These are phyloP conservation scores for Salvia hispanica DNA, from an alignment of 257 asterid genomes.

Conservation along the genomic window DNA sequence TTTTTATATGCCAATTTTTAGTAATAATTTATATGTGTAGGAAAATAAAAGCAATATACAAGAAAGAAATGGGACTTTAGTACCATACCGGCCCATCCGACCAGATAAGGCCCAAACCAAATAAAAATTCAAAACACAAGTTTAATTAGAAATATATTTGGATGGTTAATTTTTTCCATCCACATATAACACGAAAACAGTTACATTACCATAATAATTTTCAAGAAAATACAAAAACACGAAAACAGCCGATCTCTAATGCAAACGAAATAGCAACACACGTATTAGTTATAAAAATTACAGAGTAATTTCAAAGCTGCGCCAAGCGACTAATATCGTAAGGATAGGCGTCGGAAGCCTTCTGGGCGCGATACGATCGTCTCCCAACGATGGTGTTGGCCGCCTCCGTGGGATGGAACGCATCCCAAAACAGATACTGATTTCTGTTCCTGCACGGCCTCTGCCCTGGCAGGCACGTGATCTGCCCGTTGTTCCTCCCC, in stretches of 20 bases:
- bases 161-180: neutral
- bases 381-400: slow-evolving; percentile 71
- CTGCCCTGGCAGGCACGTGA: slow-evolving; percentile 82
- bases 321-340: slow-evolving; percentile 72
- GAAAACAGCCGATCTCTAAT: neutral
- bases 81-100: too few relatives aligned
- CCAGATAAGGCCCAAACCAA: too few relatives aligned
- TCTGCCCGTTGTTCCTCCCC: slow-evolving; percentile 88
- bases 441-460: slow-evolving; percentile 64
- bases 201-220: neutral
- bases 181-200: neutral
- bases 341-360: slow-evolving; percentile 70
- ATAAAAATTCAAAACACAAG: too few relatives aligned
- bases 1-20: too few relatives aligned
- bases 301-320: slow-evolving; percentile 37
- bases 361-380: slow-evolving; percentile 67
- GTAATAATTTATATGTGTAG: too few relatives aligned
- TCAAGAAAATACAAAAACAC: neutral
- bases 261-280: neutral
- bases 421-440: slow-evolving; percentile 81
- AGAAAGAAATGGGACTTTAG: too few relatives aligned
- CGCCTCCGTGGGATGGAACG: slow-evolving; percentile 84
- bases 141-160: neutral
- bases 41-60: too few relatives aligned
- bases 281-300: too few relatives aligned